phyloP scores from a whole-genome alignment of 75 land plant species.

The Pinus albicaulis region DNA sequence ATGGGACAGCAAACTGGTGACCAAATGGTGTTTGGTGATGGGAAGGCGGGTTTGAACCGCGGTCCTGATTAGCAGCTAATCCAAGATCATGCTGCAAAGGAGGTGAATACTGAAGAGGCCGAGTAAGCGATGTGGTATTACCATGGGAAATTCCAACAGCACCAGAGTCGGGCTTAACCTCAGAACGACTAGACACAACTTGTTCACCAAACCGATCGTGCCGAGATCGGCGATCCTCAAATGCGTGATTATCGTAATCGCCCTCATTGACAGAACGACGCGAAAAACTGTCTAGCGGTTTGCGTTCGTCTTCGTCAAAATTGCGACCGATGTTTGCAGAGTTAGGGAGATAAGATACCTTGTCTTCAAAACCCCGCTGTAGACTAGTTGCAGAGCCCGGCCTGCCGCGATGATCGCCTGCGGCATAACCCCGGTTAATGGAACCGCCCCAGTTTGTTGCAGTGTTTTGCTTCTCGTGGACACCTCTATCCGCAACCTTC shows the following conservation, averaged over 20 bases:
- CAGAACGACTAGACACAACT: conserved; percentile 17
- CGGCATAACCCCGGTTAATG: conserved; percentile 47
- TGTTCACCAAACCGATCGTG: conserved; percentile 20
- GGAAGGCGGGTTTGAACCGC: background rate
- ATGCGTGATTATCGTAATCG: conserved; percentile 9
- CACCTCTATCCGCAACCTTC: conserved; percentile 49
- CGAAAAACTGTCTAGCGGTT: conserved; percentile 72
- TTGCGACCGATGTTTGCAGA: conserved; percentile 70
- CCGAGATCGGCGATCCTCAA: conserved; percentile 35
- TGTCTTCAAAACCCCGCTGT: conserved; percentile 61
- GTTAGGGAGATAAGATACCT: conserved; percentile 55
- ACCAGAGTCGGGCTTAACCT: background rate
- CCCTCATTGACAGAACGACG: conserved; percentile 27
- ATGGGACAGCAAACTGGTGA: conserved; percentile 1
- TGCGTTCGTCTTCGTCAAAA: conserved; percentile 97
- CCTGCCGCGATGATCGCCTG: conserved; percentile 21
- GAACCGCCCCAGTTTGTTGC: conserved; percentile 29
- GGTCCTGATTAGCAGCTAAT: conserved; percentile 20
- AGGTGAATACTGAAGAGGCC: background rate
- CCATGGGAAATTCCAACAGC: background rate
- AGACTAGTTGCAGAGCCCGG: conserved; percentile 21
- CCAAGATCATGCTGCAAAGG: background rate
- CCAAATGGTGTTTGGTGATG: background rate
- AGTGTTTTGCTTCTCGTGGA: conserved; percentile 45
- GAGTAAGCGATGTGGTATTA: no score